Base-by-base conservation (phyloP, 768 basidiomycete species). In the Lepiota subincarnata region DNA sequence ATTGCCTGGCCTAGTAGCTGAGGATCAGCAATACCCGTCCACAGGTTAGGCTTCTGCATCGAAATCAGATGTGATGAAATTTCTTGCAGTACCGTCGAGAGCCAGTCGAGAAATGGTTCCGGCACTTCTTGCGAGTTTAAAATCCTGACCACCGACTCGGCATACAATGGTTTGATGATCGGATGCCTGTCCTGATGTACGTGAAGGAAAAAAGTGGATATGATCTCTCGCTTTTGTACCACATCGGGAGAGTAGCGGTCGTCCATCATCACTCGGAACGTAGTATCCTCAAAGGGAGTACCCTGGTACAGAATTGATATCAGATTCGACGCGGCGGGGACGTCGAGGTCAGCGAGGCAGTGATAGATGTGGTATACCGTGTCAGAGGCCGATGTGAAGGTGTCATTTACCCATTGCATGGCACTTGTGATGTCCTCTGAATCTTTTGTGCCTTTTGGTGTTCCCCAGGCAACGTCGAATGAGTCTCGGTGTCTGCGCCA, bases 61-160 rank as follows among this genome's bases (percentile, higher is more conserved):
- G 8, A 57, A 26, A 19, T 54, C 34, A n/a, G 53, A 14, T 50
- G 37, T 0, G 57, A 56, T 18, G 58, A 58, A 14, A 64, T 59
- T 16, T 64, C 64, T 50, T 68, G 65, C 19, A 70, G 45, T 11
- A 64, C 64, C 37, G 66, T 59, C 4, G 64, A 64, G 24, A 68
- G 60, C 67, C 66, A 68, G 53, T 70, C 68, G 22, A 64, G 65
- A 57, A 70, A 68, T 3, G 66, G 64, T 19, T 49, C 47, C 0
- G 67, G 67, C 6, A 66, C 64, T n/a, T 68, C 65, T 48, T 70
- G 67, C 1, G 65, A 64, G 44, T 67, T 70, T 12, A 66, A 41
- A 34, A 69, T 68, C 34, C 66, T 59, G 19, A 68, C 57, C 16
- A 69, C 62, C 8, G 59, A 51, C 47, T 69, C 68, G 19, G 68